Conservation (phyloP, 176 grass and related monocot genomes). For the Oryza longistaminata region DNA sequence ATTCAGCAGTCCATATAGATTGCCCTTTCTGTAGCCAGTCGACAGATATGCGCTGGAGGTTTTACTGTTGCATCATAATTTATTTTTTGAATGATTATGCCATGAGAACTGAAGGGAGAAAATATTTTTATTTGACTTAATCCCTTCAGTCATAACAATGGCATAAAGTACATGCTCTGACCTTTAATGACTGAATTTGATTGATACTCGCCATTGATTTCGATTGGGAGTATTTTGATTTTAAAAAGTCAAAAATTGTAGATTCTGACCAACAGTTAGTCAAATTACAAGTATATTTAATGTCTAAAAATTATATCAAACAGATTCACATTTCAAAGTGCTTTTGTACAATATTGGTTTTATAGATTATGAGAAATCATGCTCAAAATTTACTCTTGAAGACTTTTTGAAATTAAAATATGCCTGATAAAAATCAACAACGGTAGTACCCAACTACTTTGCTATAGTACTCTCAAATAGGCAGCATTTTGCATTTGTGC, state of each 20-base stretch:
- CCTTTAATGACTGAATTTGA: not conserved
- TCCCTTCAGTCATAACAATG: not conserved
- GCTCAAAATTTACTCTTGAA: not conserved
- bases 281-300: too few relatives aligned
- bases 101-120: not conserved
- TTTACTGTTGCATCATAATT: not conserved
- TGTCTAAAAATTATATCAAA: too few relatives aligned
- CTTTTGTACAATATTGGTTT: not conserved
- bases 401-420: not conserved
- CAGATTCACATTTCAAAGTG: not conserved
- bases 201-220: not conserved
- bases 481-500: not conserved
- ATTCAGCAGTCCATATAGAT: not conserved
- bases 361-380: not conserved
- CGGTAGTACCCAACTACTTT: slow-evolving; percentile 18
- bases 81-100: not conserved
- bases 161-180: not conserved
- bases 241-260: too few relatives aligned
- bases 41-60: not conserved
- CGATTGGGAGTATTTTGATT: too few relatives aligned
- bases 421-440: not conserved
- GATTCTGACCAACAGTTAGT: too few relatives aligned
- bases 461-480: not conserved
- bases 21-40: not conserved
- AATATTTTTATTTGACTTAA: not conserved